Percentiles rank a stretch among this genome's conserved stretches.
Conservation (phyloP, 1,139 yeast species). For the Candida smagusa region DNA sequence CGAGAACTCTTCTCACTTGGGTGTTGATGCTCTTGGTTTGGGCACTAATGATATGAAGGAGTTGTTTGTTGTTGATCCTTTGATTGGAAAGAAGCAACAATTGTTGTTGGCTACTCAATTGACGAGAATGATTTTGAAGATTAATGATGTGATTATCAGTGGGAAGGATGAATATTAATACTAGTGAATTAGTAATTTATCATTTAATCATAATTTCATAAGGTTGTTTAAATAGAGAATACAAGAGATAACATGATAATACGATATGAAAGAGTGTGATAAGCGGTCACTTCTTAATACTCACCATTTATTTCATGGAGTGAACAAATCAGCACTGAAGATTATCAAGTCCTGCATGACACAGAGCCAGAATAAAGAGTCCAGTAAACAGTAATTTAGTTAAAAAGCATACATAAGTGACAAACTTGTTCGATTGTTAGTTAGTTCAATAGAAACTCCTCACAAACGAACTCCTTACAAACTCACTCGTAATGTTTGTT, state of each 20-base stretch:
- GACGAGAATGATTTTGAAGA: constrained; percentile 95
- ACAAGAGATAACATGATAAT: no score
- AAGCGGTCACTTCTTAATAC: no score
- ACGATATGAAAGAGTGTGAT: no score
- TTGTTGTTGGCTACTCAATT: constrained; percentile 91
- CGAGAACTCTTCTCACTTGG: constrained; percentile 68
- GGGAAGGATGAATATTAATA: constrained; percentile 73
- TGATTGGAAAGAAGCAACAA: constrained; percentile 96
- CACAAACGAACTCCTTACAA: background rate
- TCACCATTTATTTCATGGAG: no score
- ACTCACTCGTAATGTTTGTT: background rate
- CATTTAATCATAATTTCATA: background rate
- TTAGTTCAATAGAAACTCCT: no score
- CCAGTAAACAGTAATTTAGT: no score
- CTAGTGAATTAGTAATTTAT: background rate
- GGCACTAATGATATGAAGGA: constrained; percentile 92
- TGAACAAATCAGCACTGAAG: no score
- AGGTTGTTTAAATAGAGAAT: background rate
- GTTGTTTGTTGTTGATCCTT: constrained; percentile 91
- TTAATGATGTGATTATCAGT: constrained; percentile 90
- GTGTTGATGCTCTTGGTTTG: constrained; percentile 90
- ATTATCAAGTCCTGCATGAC: no score
- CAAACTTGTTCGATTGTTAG: no score
- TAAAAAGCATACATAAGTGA: no score
- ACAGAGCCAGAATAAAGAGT: no score